phyloP scores from a whole-genome alignment of 2,329 filamentous ascomycete species.

The Colletotrichum camelliae region DNA sequence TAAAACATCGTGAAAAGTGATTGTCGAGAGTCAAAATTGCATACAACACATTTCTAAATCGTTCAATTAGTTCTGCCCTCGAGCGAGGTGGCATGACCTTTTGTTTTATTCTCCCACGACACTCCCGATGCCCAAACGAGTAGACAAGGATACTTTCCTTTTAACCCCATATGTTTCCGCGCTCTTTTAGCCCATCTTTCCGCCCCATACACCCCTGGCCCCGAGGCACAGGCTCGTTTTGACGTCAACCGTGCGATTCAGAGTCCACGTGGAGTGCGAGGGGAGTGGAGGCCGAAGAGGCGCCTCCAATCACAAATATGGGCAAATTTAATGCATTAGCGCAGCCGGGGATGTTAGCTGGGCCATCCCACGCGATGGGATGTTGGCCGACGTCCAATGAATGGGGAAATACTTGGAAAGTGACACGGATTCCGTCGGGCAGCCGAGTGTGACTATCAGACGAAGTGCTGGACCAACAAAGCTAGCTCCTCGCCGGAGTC shows the following conservation, averaged over 20 bases:
- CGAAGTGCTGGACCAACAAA: not conserved
- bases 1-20: not conserved
- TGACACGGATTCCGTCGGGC: not conserved
- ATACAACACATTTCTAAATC: too few relatives aligned
- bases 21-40: not conserved
- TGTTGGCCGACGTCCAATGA: not conserved
- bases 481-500: not conserved
- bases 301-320: not conserved
- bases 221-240: not conserved
- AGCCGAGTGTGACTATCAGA: not conserved
- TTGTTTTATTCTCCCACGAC: not conserved
- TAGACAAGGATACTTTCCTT: not conserved
- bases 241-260: slow-evolving; percentile 2
- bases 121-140: not conserved
- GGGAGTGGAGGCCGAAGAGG: not conserved
- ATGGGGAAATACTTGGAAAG: not conserved
- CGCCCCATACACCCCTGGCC: not conserved
- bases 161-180: not conserved
- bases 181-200: not conserved
- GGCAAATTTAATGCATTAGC: not conserved
- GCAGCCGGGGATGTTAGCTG: not conserved
- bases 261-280: not conserved
- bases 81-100: not conserved
- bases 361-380: not conserved
- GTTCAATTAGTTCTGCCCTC: too few relatives aligned